Base-by-base conservation (phyloP, 306 rosid species). In the Quillaja saponaria region DNA sequence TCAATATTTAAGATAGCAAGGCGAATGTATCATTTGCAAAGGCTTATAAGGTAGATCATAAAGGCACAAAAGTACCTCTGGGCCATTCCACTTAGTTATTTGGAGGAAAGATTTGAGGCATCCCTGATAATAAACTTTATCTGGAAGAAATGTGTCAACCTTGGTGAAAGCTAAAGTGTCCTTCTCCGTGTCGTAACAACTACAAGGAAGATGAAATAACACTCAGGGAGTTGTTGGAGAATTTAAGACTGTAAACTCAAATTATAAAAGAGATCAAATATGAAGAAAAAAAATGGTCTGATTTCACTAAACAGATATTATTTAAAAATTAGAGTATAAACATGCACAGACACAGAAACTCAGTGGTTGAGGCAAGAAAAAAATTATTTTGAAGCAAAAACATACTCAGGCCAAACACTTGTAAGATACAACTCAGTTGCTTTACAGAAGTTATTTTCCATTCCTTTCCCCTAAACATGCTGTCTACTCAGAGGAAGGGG, bases 21-120 rank as follows among this genome's bases (percentile, higher is more conserved):
- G 16, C 40, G 37, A 72, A 60, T 25, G 56, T 37, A 28, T 25
- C 58, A 42, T 39, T 21, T 34, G 38, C 37, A 57, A n/a, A 55
- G 68, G 54, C 14, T 41, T 63, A 70, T 38, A 47, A n/a, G n/a
- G n/a, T 25, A 25, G 4, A 25, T 25, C 31, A 25, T 25, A 25
- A 25, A 48, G 55, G 46, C 57, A 51, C 35, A 45, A 20, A 55
- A 55, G 66, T 80, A 92, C 98, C 98, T 92, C 98, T 8, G 95
- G 98, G 67, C 98, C 98, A 48, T 84, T 79, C 96, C 98, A 92
- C 84, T 82, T 76, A 37, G 96, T 88, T 72, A 91, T 86, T 66
- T 88, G 78, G 73, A 92, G 96, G 74, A 92, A 92, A 63, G 95
- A 77, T 77, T 92, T 84, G 71, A 92, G 95, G 81, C 95, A 88